phyloP scores from a whole-genome alignment of 2,329 filamentous ascomycete species.

The Curvularia hawaiiensis region DNA sequence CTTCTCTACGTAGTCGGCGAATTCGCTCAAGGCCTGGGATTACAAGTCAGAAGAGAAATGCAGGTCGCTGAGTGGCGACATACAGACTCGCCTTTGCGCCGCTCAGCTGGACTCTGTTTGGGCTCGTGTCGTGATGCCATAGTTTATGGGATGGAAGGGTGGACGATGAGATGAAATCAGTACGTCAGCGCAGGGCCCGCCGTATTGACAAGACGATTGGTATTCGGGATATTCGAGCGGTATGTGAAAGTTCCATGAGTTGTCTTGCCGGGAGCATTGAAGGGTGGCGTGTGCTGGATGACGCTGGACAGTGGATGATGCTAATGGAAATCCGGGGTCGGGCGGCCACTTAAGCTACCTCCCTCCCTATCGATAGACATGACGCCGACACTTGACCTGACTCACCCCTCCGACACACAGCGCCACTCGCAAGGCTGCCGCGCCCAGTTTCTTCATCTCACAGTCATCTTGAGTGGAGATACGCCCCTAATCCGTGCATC shows the following conservation, averaged over 20 bases:
- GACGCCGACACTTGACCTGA: slow-evolving; percentile 22
- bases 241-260: slow-evolving; percentile 42
- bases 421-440: slow-evolving; percentile 3
- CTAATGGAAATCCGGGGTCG: slow-evolving; percentile 17
- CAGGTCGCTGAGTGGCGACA: slow-evolving; percentile 26
- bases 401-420: slow-evolving; percentile 12
- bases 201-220: slow-evolving; percentile 32
- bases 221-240: slow-evolving; percentile 29
- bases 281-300: slow-evolving; percentile 24
- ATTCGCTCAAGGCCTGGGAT: slow-evolving; percentile 82
- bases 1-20: slow-evolving; percentile 95
- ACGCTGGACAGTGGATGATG: slow-evolving; percentile 20
- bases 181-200: slow-evolving; percentile 21
- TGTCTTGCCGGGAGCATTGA: slow-evolving; percentile 38
- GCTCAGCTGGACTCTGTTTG: slow-evolving; percentile 75
- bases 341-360: slow-evolving; percentile 15
- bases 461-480: slow-evolving; percentile 6
- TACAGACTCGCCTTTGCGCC: slow-evolving; percentile 86
- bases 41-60: background rate
- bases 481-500: slow-evolving; percentile 11
- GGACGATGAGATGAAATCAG: slow-evolving; percentile 18
- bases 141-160: slow-evolving; percentile 14
- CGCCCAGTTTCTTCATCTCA: background rate
- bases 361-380: slow-evolving; percentile 22
- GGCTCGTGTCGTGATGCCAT: slow-evolving; percentile 47